Conservation (phyloP, 371 early-diverging fungal species). For the Basidiobolus meristosporus region DNA sequence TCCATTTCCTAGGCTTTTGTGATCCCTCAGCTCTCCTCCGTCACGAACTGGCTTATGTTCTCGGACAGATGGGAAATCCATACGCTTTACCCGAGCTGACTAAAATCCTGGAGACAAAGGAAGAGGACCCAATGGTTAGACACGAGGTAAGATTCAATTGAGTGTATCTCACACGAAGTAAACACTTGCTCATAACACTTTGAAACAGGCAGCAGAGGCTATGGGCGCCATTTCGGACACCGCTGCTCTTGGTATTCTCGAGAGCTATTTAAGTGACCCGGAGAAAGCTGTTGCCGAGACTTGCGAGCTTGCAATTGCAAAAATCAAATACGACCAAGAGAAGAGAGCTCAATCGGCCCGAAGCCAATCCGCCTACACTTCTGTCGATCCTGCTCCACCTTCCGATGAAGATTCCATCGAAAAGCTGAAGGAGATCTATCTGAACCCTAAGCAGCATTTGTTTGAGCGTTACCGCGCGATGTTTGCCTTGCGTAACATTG, state of each 20-base stretch:
- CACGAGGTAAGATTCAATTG: too few relatives aligned
- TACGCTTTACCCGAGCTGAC: slow-evolving; percentile 54
- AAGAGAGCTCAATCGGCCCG: slow-evolving; percentile 17
- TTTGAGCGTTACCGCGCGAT: slow-evolving; percentile 96
- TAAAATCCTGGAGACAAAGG: slow-evolving; percentile 36
- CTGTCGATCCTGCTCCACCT: slow-evolving; percentile 83
- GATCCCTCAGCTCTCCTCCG: slow-evolving; percentile 88
- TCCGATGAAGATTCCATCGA: slow-evolving; percentile 33
- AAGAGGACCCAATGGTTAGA: slow-evolving; percentile 91
- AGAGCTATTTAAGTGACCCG: slow-evolving; percentile 44
- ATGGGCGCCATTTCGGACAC: slow-evolving; percentile 80
- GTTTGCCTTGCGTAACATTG: slow-evolving; percentile 93
- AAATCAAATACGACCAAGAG: slow-evolving; percentile 55
- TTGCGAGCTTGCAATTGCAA: slow-evolving; percentile 80
- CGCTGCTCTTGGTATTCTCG: slow-evolving; percentile 40
- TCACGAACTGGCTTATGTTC: slow-evolving; percentile 97
- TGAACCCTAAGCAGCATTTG: slow-evolving; percentile 50
- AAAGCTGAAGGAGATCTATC: slow-evolving; percentile 40
- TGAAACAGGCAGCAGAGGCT: slow-evolving; percentile 96
- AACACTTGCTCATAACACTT: too few relatives aligned
- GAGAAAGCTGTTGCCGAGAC: slow-evolving; percentile 75
- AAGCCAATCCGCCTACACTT: slow-evolving; percentile 9
- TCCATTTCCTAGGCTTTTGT: slow-evolving; percentile 34
- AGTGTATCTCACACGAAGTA: too few relatives aligned
- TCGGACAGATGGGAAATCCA: slow-evolving; percentile 93